Conservation (phyloP, 192 early-diverging fungal species). For the Blastocladiella britannica region DNA sequence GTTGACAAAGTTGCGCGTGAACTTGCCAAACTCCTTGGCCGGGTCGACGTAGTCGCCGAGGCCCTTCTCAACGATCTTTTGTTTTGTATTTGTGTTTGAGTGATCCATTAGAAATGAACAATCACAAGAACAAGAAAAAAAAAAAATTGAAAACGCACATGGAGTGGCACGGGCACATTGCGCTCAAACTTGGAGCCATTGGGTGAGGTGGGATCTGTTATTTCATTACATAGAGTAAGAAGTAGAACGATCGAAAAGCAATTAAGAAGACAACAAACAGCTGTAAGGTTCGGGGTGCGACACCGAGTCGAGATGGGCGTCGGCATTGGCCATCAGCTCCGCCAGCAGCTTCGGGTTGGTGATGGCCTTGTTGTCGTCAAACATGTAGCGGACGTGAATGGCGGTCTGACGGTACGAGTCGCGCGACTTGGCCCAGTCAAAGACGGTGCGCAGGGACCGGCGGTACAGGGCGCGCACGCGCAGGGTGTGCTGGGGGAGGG, state of each 20-base stretch:
- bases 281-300: conserved; percentile 69
- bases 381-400: conserved; percentile 59
- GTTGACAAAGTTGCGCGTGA: not conserved
- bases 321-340: conserved; percentile 41
- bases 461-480: conserved; percentile 69
- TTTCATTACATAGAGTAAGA: conserved; percentile 1
- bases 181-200: conserved; percentile 68
- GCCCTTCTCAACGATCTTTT: not conserved
- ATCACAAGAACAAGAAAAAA: too few species aligned
- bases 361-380: conserved; percentile 59
- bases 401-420: conserved; percentile 57
- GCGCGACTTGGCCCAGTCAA: conserved; percentile 79
- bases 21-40: not conserved
- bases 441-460: conserved; percentile 52
- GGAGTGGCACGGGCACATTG: conserved; percentile 36
- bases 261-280: conserved; percentile 23
- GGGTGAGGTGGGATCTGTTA: conserved; percentile 38
- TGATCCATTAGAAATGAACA: too few species aligned
- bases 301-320: conserved; percentile 47
- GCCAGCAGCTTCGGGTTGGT: conserved; percentile 50
- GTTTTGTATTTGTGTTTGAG: too few species aligned
- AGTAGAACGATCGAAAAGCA: not conserved
- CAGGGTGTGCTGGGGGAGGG: conserved; percentile 39
- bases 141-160: too few species aligned
- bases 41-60: not conserved